Conservation (phyloP, 495 filamentous ascomycete species). For the Cercophora samala region DNA sequence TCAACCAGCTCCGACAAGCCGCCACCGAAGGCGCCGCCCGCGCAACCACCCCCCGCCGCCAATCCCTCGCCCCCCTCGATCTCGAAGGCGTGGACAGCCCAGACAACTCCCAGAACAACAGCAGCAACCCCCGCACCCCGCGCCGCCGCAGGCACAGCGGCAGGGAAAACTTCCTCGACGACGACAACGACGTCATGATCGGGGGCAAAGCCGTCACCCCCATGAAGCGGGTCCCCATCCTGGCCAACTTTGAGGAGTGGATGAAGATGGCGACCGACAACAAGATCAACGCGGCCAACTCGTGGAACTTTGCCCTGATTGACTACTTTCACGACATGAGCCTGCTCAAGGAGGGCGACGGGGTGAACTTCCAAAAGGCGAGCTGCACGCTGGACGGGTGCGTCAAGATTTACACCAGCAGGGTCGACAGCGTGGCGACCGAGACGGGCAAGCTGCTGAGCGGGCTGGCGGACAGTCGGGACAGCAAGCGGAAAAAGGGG, state of each 20-base stretch:
- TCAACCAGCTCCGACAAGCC: slow-evolving; percentile 86
- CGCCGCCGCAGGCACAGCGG: slow-evolving; percentile 44
- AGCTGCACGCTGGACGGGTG: slow-evolving; percentile 98
- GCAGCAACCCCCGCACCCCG: slow-evolving; percentile 60
- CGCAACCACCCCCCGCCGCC: slow-evolving; percentile 8
- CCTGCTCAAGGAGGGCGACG: slow-evolving; percentile 88
- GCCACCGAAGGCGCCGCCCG: slow-evolving; percentile 68
- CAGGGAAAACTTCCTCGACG: slow-evolving; percentile 54
- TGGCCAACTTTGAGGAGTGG: slow-evolving; percentile 99
- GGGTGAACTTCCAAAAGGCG: slow-evolving; percentile 97
- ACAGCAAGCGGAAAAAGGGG: slow-evolving; percentile 64
- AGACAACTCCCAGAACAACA: slow-evolving; percentile 18
- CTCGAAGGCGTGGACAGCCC: slow-evolving; percentile 53
- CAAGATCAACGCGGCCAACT: slow-evolving; percentile 98
- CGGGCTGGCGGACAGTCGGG: slow-evolving; percentile 86
- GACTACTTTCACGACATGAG: slow-evolving; percentile 99
- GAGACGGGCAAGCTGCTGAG: slow-evolving; percentile 95
- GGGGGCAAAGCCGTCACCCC: slow-evolving; percentile 76
- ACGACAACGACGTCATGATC: slow-evolving; percentile 59
- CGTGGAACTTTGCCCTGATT: slow-evolving; percentile 98
- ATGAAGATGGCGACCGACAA: slow-evolving; percentile 99
- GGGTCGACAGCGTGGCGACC: slow-evolving; percentile 96
- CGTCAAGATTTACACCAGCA: slow-evolving; percentile 98
- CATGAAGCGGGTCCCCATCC: slow-evolving; percentile 90
- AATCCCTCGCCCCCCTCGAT: slow-evolving; percentile 52